phyloP scores from a whole-genome alignment of 345 rosid genomes.

The Ceriops zippeliana region DNA sequence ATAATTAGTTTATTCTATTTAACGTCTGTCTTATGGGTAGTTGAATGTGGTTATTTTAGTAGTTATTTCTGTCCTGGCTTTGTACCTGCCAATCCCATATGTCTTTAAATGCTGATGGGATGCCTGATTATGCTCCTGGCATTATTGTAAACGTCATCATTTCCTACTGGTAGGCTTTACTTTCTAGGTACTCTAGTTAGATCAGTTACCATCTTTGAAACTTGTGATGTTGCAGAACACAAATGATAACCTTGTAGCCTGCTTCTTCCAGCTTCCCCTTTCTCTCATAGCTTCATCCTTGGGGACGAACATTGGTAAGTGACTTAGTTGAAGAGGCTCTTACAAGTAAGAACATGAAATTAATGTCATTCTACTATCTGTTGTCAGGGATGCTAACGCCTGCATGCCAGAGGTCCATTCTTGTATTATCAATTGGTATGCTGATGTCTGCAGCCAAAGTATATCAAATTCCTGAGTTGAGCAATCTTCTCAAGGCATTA shows the following conservation, averaged over 20 bases:
- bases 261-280: constrained; percentile 81
- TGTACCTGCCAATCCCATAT: too few species aligned
- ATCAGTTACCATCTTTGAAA: background rate
- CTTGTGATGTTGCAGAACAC: constrained; percentile 51
- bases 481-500: constrained; percentile 50
- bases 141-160: too few species aligned
- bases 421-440: constrained; percentile 57
- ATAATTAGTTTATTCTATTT: too few species aligned
- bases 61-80: too few species aligned
- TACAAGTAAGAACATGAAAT: constrained; percentile 4
- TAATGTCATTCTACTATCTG: constrained; percentile 8
- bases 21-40: too few species aligned
- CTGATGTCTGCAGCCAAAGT: constrained; percentile 77
- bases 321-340: constrained; percentile 17
- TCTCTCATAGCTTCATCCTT: constrained; percentile 58
- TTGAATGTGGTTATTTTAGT: too few species aligned
- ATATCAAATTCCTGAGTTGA: constrained; percentile 56
- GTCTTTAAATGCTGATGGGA: background rate
- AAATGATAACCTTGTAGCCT: constrained; percentile 49
- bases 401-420: constrained; percentile 56
- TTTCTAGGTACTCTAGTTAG: background rate
- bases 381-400: constrained; percentile 55
- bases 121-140: background rate
- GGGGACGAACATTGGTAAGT: constrained; percentile 58
- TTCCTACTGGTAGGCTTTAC: background rate